Base-by-base conservation (phyloP, 2,329 filamentous ascomycete species). In the Sclerotinia sclerotiorum region DNA sequence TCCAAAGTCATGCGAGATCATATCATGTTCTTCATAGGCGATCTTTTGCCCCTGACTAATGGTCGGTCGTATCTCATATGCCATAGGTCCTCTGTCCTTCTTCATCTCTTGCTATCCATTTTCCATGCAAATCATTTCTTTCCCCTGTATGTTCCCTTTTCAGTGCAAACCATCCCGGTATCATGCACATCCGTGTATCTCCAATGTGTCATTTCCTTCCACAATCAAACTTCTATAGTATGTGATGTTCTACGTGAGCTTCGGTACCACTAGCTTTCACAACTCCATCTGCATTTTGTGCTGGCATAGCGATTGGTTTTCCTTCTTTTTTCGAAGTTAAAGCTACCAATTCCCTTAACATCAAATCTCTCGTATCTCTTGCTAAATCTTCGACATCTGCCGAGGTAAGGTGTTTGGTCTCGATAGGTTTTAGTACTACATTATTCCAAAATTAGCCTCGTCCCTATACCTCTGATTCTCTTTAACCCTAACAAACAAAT, bases 301-400 rank as follows among this genome's bases (percentile, higher is more conserved):
- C 68, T 11, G 75, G 71, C 55, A 77, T 71, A 5, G 72, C 67
- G 1, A 77, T 71, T 32, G 79, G 77, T 17, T 72, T 71, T 21
- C 84, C 83, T 57, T 82, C 82, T 29, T 79, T 83, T 76, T 83
- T 82, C 60, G 81, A 82, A 13, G 87, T 85, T 29, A 90, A 79
- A 44, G 77, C 75, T 24, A 87, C 72, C 54, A 90, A 80, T 76
- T 90, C 90, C 72, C 85, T 84, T 71, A 94, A 84, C 93, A 97
- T 97, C 64, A 88, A 79, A 27, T 93, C 89, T 68, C 89, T 85
- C 2, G 90, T 92, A 66, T 84, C 84, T 67, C 84, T 83, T 63
- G 89, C 85, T 56, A 97, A 82, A 69, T 86, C 85, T 73, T 95
- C 90, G 65, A 97, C 92, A 78, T 97, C 93, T 65, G 88, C 88